Conservation (phyloP, 768 basidiomycete species). For the Collybiopsis luxurians region DNA sequence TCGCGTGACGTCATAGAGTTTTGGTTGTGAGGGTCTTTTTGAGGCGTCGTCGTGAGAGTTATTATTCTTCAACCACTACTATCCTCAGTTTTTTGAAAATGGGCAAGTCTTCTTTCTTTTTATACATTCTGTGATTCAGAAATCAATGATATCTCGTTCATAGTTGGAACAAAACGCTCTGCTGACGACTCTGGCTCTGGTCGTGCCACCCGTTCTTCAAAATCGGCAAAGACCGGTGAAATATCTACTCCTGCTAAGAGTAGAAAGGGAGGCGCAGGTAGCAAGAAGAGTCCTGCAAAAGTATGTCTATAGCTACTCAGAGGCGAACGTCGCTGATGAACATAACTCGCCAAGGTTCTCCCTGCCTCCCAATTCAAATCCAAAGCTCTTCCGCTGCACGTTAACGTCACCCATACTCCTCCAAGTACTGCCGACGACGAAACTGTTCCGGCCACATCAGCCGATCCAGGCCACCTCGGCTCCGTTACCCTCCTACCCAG, state of each 20-base stretch:
- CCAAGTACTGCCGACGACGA: constrained; percentile 39
- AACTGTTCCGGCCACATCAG: constrained; percentile 27
- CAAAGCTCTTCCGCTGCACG: constrained; percentile 67
- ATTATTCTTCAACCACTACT: not conserved
- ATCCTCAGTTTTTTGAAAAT: not conserved
- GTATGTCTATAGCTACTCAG: constrained; percentile 19
- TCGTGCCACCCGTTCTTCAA: constrained; percentile 43
- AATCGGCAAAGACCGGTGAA: constrained; percentile 46
- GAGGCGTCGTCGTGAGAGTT: constrained; percentile 7
- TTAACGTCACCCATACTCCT: constrained; percentile 65
- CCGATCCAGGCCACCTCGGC: constrained; percentile 63
- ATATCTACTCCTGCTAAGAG: constrained; percentile 24
- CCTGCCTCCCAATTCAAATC: constrained; percentile 53
- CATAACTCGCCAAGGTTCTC: constrained; percentile 37
- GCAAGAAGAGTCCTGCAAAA: constrained; percentile 44
- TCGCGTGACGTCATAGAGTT: constrained; percentile 10
- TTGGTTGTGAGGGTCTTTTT: not conserved
- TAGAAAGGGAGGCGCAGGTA: constrained; percentile 33
- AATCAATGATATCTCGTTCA: not conserved
- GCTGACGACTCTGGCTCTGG: constrained; percentile 25
- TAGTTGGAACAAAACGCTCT: constrained; percentile 44
- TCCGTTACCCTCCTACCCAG: constrained; percentile 53
- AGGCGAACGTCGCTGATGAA: not conserved
- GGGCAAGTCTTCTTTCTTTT: not conserved
- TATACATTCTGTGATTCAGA: not conserved